A percentile compares a stretch with the other conserved stretches of the same genome.
These are phyloP conservation scores for Dorcoceras hygrometricum DNA, from an alignment of 257 asterid species.

Conservation along the genomic window DNA sequence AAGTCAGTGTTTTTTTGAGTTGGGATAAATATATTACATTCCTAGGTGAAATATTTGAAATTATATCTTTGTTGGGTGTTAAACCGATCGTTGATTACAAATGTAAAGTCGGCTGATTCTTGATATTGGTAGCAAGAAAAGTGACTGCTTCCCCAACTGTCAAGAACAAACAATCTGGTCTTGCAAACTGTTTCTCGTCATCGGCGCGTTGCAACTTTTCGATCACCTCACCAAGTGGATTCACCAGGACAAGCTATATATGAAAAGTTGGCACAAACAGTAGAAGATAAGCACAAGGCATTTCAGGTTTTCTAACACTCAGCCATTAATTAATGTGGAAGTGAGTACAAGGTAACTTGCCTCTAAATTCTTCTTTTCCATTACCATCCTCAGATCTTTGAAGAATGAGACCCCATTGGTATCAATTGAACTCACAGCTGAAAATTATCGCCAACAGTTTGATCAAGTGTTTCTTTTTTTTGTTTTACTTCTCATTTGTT, in stretches of 20 bases:
- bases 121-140: constrained; percentile 47
- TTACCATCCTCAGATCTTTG: constrained; percentile 60
- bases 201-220: constrained; percentile 63
- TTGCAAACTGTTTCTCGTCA: constrained; percentile 43
- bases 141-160: constrained; percentile 81
- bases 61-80: background rate
- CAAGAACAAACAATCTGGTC: constrained; percentile 66
- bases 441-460: background rate
- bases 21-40: background rate
- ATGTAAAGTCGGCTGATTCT: constrained; percentile 38
- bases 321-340: background rate
- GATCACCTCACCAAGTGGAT: constrained; percentile 78
- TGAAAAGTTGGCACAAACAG: background rate
- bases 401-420: constrained; percentile 75
- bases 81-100: constrained; percentile 9
- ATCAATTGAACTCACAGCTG: constrained; percentile 80
- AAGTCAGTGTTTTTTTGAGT: no score
- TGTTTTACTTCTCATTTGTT: background rate
- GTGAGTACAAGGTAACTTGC: constrained; percentile 33
- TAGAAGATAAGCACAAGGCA: background rate
- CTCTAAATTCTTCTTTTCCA: constrained; percentile 65
- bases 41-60: background rate
- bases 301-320: background rate
- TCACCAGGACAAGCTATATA: constrained; percentile 70
- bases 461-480: background rate